These are phyloP conservation scores for Paracamarosporium sp. DNA, from an alignment of 2,329 filamentous ascomycete genomes.

Conservation along the genomic window DNA sequence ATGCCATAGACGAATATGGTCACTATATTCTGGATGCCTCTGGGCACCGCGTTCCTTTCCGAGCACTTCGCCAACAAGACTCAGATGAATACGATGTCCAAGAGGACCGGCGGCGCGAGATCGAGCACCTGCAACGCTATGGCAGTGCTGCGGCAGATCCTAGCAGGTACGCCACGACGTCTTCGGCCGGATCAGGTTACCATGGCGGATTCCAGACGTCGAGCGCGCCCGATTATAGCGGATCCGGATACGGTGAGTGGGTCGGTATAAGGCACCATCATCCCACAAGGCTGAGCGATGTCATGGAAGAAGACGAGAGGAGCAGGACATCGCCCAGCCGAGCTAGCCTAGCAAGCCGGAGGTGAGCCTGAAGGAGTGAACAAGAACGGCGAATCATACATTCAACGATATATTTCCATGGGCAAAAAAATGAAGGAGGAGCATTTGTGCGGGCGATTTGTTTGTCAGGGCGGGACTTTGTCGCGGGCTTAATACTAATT, in stretches of 20 bases:
- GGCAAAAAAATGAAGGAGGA: neutral
- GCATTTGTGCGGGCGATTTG: slow-evolving; percentile 1
- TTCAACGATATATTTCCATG: neutral
- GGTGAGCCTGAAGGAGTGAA: slow-evolving; percentile 21
- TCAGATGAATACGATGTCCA: slow-evolving; percentile 64
- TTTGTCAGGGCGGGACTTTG: neutral
- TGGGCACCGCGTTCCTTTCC: slow-evolving; percentile 44
- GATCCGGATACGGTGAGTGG: slow-evolving; percentile 48
- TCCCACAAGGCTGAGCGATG: slow-evolving; percentile 47
- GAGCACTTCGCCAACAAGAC: slow-evolving; percentile 37
- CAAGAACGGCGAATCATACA: neutral
- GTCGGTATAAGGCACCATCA: slow-evolving; percentile 47
- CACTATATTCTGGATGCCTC: slow-evolving; percentile 44
- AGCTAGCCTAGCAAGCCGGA: slow-evolving; percentile 43
- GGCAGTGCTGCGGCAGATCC: slow-evolving; percentile 44
- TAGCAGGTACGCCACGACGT: slow-evolving; percentile 34
- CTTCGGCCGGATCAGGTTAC: slow-evolving; percentile 28
- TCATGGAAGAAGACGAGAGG: slow-evolving; percentile 49
- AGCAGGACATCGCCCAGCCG: slow-evolving; percentile 46
- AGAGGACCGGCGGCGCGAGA: slow-evolving; percentile 57
- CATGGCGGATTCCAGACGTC: slow-evolving; percentile 26
- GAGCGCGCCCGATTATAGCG: slow-evolving; percentile 43
- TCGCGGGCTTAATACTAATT: neutral
- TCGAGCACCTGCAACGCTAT: slow-evolving; percentile 56
- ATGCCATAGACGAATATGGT: slow-evolving; percentile 44